phyloP scores from a whole-genome alignment of 108 stramenopile species.

The Conticribra guillardii region DNA sequence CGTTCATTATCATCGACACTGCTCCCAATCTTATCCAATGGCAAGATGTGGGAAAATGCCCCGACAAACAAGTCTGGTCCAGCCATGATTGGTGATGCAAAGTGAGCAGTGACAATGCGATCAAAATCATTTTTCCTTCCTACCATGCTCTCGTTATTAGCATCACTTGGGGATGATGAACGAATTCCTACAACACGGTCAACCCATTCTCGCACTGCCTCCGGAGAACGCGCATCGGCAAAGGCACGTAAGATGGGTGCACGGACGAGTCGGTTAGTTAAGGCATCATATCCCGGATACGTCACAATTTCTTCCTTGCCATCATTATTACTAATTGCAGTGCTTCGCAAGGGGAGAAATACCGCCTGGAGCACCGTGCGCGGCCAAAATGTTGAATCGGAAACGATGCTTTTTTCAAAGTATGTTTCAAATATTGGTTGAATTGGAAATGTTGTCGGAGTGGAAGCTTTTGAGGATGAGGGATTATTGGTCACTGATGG shows the following conservation, averaged over 20 bases:
- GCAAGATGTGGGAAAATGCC: conserved; percentile 49
- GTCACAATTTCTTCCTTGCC: conserved; percentile 2
- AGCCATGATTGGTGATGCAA: conserved; percentile 65
- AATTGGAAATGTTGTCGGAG: conserved; percentile 4
- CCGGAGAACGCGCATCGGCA: conserved; percentile 62
- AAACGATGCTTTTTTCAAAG: conserved; percentile 36
- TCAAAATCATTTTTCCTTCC: conserved; percentile 57
- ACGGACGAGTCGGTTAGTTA: conserved; percentile 51
- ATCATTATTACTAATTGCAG: not conserved
- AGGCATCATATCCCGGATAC: conserved; percentile 66
- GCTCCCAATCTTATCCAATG: not conserved
- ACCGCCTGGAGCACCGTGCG: conserved; percentile 63
- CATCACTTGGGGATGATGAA: not conserved
- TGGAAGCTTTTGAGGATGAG: not conserved
- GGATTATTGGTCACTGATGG: conserved; percentile 8
- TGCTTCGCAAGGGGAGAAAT: conserved; percentile 54
- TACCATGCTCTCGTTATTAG: too few relatives aligned
- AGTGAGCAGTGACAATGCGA: conserved; percentile 66
- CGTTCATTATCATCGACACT: not conserved
- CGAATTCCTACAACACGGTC: conserved; percentile 18
- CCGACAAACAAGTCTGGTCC: conserved; percentile 34
- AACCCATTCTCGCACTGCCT: conserved; percentile 52
- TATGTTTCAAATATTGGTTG: conserved; percentile 54
- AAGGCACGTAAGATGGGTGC: conserved; percentile 69
- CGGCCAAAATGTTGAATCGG: conserved; percentile 65